phyloP scores from a whole-genome alignment of 1,139 yeast genomes.

The Nadsonia commutata region DNA sequence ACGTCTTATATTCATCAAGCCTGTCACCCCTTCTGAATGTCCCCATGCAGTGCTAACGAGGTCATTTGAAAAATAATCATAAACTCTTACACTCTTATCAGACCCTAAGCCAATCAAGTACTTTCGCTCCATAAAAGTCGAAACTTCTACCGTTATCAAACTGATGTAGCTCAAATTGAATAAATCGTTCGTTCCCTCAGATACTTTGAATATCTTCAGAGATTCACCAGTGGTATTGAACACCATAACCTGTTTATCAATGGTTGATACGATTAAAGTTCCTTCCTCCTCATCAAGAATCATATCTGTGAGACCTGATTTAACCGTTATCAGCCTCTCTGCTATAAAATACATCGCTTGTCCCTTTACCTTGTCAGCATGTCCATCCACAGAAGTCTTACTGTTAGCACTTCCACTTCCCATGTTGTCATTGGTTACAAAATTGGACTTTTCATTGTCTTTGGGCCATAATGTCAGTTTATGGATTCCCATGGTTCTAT shows the following conservation, averaged over 20 bases:
- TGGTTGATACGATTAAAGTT: conserved; percentile 33
- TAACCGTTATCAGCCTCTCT: conserved; percentile 35
- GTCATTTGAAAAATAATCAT: conserved; percentile 32
- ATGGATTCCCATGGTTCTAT: conserved; percentile 43
- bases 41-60: conserved; percentile 45
- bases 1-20: conserved; percentile 26
- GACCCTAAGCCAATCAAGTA: conserved; percentile 31
- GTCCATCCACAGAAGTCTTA: too few relatives aligned
- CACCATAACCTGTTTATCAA: conserved; percentile 34
- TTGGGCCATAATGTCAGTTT: conserved; percentile 15
- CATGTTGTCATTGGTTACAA: conserved; percentile 1
- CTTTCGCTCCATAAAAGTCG: conserved; percentile 13
- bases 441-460: conserved; percentile 8
- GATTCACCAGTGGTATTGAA: conserved; percentile 29
- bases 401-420: too few relatives aligned
- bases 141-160: conserved; percentile 9
- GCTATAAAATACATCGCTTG: conserved; percentile 18
- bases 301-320: conserved; percentile 33
- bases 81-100: conserved; percentile 44
- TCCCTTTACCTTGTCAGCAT: conserved; percentile 6
- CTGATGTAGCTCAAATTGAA: conserved; percentile 16
- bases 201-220: conserved; percentile 29
- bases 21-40: conserved; percentile 43
- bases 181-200: conserved; percentile 15
- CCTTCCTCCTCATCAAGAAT: conserved; percentile 14